Evolutionary conservation across 768 basidiomycete genomes (phyloP), one percentile per base, ranked within the genome.

Genomic region (Boletellus ananas): DNA sequence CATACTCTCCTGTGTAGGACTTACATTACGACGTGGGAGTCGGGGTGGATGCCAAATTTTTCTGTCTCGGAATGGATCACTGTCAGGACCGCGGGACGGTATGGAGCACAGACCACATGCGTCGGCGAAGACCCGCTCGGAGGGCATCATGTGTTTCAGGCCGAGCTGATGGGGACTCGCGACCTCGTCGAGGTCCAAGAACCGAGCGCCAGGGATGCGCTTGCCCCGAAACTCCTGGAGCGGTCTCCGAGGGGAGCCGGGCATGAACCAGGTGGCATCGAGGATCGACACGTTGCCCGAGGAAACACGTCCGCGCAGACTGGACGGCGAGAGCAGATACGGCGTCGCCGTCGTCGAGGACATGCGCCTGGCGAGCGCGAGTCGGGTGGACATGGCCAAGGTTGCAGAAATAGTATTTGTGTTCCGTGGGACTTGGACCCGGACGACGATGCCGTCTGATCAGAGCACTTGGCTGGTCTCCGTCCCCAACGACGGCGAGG

Each of bases 211-310:
- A 5, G 87, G 87, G 31, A 96, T 79, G 31, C 85, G 78, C 54
- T 79, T 83, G 23, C 71, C 65, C 18, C 74, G 63, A 56, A 83
- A 94, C 68, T 95, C 94, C 27, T 79, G 67, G n/a, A 67, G 66
- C 2, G 87, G 76, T 44, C 81, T 81, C 48, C 94, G 80, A 2
- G 83, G 74, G 31, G 85, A 79, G 66, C 84, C 88, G 44, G 94
- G 95, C 95, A 97, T 96, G 67, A 90, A 86, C 95, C 94, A 97
- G 43, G 82, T 84, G 20, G 84, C 83, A 62, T 98, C 95, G 31
- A 85, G 73, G 56, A 86, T 67, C 67, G 41, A 69, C 51, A 52
- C 56, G 45, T 29, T 52, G 9, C 71, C 63, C 3, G 70, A 61
- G 25, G 73, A 61, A 10, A 65, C 53, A 25, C 69, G 66, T 38